Conservation (phyloP, 192 early-diverging fungal genomes). For the Entrophospora sp. region DNA sequence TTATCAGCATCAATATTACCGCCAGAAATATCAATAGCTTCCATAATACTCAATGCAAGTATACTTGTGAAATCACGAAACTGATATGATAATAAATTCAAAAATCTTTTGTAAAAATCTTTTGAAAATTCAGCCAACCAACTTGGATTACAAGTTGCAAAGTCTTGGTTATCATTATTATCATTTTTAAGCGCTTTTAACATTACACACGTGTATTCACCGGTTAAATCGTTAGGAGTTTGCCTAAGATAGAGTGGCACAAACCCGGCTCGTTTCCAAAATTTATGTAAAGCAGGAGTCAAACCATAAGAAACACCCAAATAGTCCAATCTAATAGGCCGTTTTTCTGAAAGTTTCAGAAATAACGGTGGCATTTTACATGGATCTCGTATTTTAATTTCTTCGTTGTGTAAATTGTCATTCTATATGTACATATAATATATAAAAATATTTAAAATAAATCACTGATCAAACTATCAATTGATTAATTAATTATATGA, state of each 20-base stretch:
- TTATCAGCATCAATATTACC: constrained; percentile 30
- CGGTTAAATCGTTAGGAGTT: constrained; percentile 93
- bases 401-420: constrained; percentile 58
- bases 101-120: constrained; percentile 88
- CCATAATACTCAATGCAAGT: constrained; percentile 76
- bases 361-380: constrained; percentile 88
- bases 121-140: constrained; percentile 87
- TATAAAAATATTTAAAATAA: no score
- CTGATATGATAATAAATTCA: constrained; percentile 78
- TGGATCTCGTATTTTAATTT: constrained; percentile 79
- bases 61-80: constrained; percentile 78
- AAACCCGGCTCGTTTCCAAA: constrained; percentile 90
- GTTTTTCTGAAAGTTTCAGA: constrained; percentile 75
- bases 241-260: constrained; percentile 93
- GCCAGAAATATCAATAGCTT: constrained; percentile 57
- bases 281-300: constrained; percentile 82
- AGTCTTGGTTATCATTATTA: no score
- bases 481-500: background rate
- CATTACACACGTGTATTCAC: constrained; percentile 98
- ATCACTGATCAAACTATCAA: no score
- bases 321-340: constrained; percentile 76
- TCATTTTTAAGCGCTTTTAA: constrained; percentile 61
- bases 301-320: constrained; percentile 94
- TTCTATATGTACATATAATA: no score
- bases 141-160: constrained; percentile 44